phyloP scores from a whole-genome alignment of 148 eudicot genomes.

The Vaccinium corymbosum region DNA sequence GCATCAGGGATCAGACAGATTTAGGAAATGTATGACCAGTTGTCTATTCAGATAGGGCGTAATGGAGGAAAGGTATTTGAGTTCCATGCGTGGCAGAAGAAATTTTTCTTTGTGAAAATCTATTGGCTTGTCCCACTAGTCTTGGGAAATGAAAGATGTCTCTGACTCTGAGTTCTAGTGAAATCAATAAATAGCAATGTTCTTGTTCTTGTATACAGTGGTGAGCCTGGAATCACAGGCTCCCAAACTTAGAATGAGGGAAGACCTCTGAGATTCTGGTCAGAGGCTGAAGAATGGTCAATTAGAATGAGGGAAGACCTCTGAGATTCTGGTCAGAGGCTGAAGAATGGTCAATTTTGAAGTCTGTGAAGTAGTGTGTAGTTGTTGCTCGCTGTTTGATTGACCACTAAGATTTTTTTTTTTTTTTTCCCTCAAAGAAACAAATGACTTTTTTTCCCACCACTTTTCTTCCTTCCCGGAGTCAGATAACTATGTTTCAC shows the following conservation, averaged over 20 bases:
- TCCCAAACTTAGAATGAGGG: background rate
- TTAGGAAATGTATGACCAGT: background rate
- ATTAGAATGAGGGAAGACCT: background rate
- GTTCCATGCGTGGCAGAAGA: background rate
- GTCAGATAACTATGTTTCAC: background rate
- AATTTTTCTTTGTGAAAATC: background rate
- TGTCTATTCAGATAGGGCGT: background rate
- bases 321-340: background rate
- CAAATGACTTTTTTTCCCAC: background rate
- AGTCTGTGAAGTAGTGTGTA: background rate
- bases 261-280: background rate
- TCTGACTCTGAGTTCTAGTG: background rate
- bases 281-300: background rate
- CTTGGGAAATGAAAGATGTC: background rate
- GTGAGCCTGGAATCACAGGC: background rate
- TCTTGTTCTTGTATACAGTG: background rate
- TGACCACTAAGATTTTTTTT: background rate
- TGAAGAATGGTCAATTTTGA: background rate
- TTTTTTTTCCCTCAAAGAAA: background rate
- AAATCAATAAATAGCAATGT: background rate
- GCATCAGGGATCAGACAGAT: background rate
- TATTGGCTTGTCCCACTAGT: background rate
- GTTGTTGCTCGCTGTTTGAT: background rate
- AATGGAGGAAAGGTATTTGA: background rate
- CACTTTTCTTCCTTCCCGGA: background rate